Percentiles rank a stretch among this genome's conserved stretches.
These are phyloP conservation scores for Hypoxylon sp. DNA, from an alignment of 2,329 filamentous ascomycete species.

Conservation along the genomic window DNA sequence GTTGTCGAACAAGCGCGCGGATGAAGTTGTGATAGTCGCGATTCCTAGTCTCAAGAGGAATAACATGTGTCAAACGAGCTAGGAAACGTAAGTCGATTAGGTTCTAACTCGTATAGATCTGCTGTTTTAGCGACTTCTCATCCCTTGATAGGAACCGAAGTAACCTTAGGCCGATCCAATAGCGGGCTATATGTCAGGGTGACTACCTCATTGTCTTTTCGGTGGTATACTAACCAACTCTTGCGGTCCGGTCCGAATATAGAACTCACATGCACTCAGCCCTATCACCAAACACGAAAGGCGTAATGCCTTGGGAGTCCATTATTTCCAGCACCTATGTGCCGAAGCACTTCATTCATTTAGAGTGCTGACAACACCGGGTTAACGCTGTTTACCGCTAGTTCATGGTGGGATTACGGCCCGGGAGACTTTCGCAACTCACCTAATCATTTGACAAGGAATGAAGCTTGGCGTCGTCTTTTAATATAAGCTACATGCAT, in stretches of 20 bases:
- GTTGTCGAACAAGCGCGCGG: conserved; percentile 47
- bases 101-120: conserved; percentile 19
- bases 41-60: conserved; percentile 15
- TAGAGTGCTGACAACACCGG: conserved; percentile 36
- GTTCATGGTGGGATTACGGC: conserved; percentile 24
- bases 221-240: conserved; percentile 3
- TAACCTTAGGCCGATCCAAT: conserved; percentile 10
- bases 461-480: conserved; percentile 32
- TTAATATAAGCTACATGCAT: conserved; percentile 20
- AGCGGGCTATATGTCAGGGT: background rate
- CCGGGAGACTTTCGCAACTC: conserved; percentile 17
- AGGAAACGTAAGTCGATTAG: conserved; percentile 10
- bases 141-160: conserved; percentile 32
- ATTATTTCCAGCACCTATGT: conserved; percentile 22
- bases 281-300: conserved; percentile 28
- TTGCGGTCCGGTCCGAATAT: conserved; percentile 35
- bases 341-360: conserved; percentile 18
- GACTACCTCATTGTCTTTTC: background rate
- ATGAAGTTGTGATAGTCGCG: conserved; percentile 29
- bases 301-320: background rate
- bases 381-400: conserved; percentile 17
- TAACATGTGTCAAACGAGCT: conserved; percentile 18
- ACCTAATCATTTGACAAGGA: conserved; percentile 23
- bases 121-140: conserved; percentile 11
- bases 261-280: conserved; percentile 35